Base-by-base conservation (phyloP, 164 flowering plant species). In the Annona cherimola region DNA sequence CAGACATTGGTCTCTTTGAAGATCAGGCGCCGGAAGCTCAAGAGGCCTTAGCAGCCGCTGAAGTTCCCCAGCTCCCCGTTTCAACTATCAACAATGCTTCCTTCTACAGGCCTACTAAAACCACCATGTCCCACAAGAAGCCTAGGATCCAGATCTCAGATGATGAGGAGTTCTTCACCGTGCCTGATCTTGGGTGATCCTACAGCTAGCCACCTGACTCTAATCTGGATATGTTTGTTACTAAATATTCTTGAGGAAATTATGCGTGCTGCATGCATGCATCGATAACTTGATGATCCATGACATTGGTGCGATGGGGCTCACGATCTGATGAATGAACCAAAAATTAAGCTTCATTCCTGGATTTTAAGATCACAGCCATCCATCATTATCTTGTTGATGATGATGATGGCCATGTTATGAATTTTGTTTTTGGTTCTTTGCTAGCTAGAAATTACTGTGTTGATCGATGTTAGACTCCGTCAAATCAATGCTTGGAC, bases 141-240 rank as follows among this genome's bases (percentile, higher is more conserved):
- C 88, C 97, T 1, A 82, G 96, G 77, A 72, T 86, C 35, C 94
- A 91, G 71, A 73, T 83, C 66, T 67, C 75, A n/a, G 90, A 87
- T 4, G 88, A 85, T 35, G 94, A 92, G 11, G 96, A 91, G 78
- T 76, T 68, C 79, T 93, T 90, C 84, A 89, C 87, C 12, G 96
- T 93, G 59, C 98, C 98, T 54, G 92, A 93, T 88, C 98, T 93
- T 70, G 98, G 95, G 66, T 89, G 78, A 87, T 20, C 63, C 57
- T 50, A 16, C n/a, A n/a, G n/a, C n/a, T n/a, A n/a, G n/a, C n/a
- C n/a, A n/a, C n/a, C n/a, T n/a, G n/a, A n/a, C n/a, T n/a, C n/a
- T n/a, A n/a, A n/a, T n/a, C n/a, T n/a, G n/a, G n/a, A n/a, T n/a
- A n/a, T n/a, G n/a, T n/a, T n/a, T n/a, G n/a, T n/a, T n/a, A n/a